Percentiles rank a stretch among this genome's conserved stretches.
Conservation (phyloP, 192 early-diverging fungal species). For the Linnemannia elongata region DNA sequence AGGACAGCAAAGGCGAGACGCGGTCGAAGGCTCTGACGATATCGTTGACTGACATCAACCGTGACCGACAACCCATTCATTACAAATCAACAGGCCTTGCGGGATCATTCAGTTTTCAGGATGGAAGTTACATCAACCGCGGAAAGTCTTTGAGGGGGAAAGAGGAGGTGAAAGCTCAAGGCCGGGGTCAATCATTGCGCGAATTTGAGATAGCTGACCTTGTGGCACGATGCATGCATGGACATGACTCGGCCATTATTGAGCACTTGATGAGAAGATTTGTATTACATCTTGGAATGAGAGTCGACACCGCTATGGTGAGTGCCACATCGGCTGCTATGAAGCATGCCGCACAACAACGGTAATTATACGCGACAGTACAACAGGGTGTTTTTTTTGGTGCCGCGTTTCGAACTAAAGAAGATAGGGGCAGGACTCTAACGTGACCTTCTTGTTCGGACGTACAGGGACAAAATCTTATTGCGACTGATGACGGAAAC, state of each 20-base stretch:
- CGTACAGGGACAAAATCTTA: slow-evolving; percentile 40
- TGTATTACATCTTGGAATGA: slow-evolving; percentile 34
- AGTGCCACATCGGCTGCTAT: slow-evolving; percentile 18
- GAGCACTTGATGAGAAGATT: slow-evolving; percentile 35
- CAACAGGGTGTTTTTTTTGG: neutral
- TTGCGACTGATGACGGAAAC: slow-evolving; percentile 40
- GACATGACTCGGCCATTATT: slow-evolving; percentile 29
- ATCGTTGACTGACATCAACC: slow-evolving; percentile 39
- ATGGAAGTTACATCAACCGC: slow-evolving; percentile 14
- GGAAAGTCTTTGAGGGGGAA: slow-evolving; percentile 31
- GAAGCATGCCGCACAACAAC: slow-evolving; percentile 49
- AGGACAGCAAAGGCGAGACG: neutral
- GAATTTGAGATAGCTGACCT: slow-evolving; percentile 38
- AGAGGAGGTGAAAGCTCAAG: slow-evolving; percentile 7
- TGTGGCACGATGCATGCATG: slow-evolving; percentile 19
- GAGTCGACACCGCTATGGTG: slow-evolving; percentile 50
- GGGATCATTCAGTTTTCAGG: slow-evolving; percentile 22
- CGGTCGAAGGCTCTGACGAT: slow-evolving; percentile 4
- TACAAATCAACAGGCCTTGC: slow-evolving; percentile 18
- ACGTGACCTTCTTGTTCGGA: neutral
- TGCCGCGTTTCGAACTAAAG: neutral
- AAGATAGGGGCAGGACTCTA: neutral
- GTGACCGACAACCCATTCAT: slow-evolving; percentile 34
- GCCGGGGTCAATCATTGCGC: neutral
- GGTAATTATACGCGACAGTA: slow-evolving; percentile 15